Evolutionary conservation across 352 stramenopile species (phyloP), one percentile per base, ranked within the genome.

Genomic region (Achlya hypogyna): DNA sequence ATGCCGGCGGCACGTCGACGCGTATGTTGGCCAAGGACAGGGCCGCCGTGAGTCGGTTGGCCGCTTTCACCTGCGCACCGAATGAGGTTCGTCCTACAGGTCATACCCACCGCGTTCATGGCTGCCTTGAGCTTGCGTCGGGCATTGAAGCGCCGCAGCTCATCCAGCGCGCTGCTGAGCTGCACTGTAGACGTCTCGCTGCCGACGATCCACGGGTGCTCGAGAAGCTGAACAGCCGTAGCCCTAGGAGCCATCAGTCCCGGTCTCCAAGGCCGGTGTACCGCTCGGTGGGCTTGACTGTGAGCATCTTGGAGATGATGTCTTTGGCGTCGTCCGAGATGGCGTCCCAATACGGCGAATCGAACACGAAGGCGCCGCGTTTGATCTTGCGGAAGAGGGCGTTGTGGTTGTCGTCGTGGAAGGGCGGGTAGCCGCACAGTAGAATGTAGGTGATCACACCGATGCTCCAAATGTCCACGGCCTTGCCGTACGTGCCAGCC

Each of bases 301-400:
- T 73, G 6, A 98, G 84, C 74, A 98, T 88, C 69, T 87, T 82
- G n/a, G 72, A 79, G 69, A 98, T 97, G 31, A 98, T 76, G 58
- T 98, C 91, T 74, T 98, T 98, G 51, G 91, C 95, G 53, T 97
- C 80, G 51, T 94, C 89, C 32, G 86, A 97, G 16, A 98, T 86
- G 68, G 95, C 80, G 71, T 93, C 85, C 93, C 93, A 98, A 75
- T 98, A 98, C 20, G 96, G 91, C n/a, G 89, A 88, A 67, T 98
- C 91, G 65, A 98, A 98, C 78, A 97, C 78, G 74, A 96, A 98
- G 65, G 96, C 88, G 56, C 91, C 93, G 54, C 83, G 88, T 72
- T 96, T 95, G 72, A 98, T 98, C 71, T 96, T 98, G 60, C 90
- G 88, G 74, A 98, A 98, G 20, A 98, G 84, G 47, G 88, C 84